Evolutionary conservation across 768 basidiomycete species (phyloP), one percentile per base, ranked within the genome.

Genomic region (Russula olivacea): DNA sequence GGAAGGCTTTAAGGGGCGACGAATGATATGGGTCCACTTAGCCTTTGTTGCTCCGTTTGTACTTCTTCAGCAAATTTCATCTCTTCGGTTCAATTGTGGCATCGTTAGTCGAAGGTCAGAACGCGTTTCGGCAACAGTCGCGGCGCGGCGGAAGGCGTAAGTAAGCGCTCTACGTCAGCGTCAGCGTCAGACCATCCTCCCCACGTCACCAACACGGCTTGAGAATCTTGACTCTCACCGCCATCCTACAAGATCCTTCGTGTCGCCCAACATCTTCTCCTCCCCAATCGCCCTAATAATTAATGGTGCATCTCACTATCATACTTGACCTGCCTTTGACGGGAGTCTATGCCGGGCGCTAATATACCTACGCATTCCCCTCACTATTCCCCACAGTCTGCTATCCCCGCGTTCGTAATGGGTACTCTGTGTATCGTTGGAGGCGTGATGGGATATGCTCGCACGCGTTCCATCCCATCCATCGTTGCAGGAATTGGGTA

Each of bases 401-500:
- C 89, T 48, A 83, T 88, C 75, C 90, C 91, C 69, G 87, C 90
- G 54, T 87, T 85, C 74, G 75, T 83, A 47, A 89, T 91, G 80
- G 88, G 90, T 61, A 80, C 75, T 59, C 76, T 93, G 65, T 92
- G 90, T 72, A 76, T 91, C 66, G 78, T 88, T 47, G 91, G 91
- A 14, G 91, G 91, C 25, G 61, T 89, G 47, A 83, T 85, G 48
- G 91, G 89, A 34, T 91, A 83, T 65, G 82, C 77, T 7, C 79
- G 82, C 68, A 89, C 86, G 63, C 82, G 86, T 25, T 93, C 90
- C 36, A 77, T 93, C 36, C 92, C 91, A 7, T 93, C 92, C 14
- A 72, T 93, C 47, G 83, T 93, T 21, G 91, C 91, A 61, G 91
- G 91, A 43, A 81, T 91, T 49, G 79, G 86, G 90, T 92, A 68